These are phyloP conservation scores for Silene noctiflora DNA, from an alignment of 179 eudicot species.

Conservation along the genomic window DNA sequence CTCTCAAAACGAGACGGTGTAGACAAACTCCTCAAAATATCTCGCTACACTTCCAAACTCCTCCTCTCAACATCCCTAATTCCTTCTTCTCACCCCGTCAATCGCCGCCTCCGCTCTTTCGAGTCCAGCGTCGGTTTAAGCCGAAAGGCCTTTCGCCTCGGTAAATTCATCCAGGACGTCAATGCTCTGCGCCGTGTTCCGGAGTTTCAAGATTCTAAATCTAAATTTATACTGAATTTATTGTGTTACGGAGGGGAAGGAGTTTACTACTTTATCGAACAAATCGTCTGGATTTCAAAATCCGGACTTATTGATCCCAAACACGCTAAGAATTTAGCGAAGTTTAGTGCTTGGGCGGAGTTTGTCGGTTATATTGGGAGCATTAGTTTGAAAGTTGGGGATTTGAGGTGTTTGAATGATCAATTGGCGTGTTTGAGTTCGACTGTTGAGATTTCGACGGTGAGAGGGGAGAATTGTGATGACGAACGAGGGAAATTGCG, in stretches of 20 bases:
- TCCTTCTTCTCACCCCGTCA: slow-evolving; percentile 36
- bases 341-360: slow-evolving; percentile 87
- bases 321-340: slow-evolving; percentile 38
- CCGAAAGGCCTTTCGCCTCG: slow-evolving; percentile 93
- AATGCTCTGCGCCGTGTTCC: slow-evolving; percentile 50
- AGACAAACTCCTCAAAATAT: slow-evolving; percentile 85
- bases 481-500: slow-evolving; percentile 35
- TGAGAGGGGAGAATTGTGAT: slow-evolving; percentile 38
- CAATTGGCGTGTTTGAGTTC: slow-evolving; percentile 46
- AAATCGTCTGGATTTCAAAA: slow-evolving; percentile 76
- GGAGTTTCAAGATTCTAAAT: too few species aligned
- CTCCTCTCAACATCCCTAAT: slow-evolving; percentile 60
- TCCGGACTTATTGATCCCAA: slow-evolving; percentile 57
- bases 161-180: slow-evolving; percentile 81
- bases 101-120: slow-evolving; percentile 56
- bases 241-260: slow-evolving; percentile 92
- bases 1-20: slow-evolving; percentile 92
- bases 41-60: slow-evolving; percentile 83
- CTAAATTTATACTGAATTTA: not conserved
- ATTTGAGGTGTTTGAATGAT: slow-evolving; percentile 46
- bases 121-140: slow-evolving; percentile 80
- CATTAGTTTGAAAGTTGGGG: slow-evolving; percentile 58
- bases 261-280: slow-evolving; percentile 78
- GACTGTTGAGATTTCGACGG: slow-evolving; percentile 37
- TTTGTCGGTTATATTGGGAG: slow-evolving; percentile 83